Evolutionary conservation across 2,329 filamentous ascomycete species (phyloP), one percentile per base, ranked within the genome.

Genomic region (Chaetomium strumarium): DNA sequence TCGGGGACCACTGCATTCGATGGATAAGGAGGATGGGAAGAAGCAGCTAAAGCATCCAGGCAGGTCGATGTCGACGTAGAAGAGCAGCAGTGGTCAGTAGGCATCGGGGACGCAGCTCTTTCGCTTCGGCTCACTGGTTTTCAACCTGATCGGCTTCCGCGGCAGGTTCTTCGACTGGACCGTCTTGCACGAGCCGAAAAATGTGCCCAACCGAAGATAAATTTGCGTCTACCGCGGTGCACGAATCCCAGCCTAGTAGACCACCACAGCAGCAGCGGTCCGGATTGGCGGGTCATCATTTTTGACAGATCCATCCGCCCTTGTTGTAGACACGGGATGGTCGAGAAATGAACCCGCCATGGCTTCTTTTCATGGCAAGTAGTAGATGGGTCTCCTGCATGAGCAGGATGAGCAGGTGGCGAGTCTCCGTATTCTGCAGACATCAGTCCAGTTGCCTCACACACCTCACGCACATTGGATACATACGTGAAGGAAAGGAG

Each of bases 1-100:
- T 45, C 37, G 49, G 54, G 37, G 51, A 34, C 51, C 44, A 43
- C 31, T 31, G 49, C 31, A 38, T 42, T 46, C 49, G 49, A 49
- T 33, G n/a, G 19, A 34, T 40, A 43, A 31, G 30, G 38, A 24
- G 30, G 45, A 45, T 19, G 11, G 29, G 16, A n/a, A 20, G 31
- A 50, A n/a, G 24, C 24, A 24, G 24, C 24, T 24, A 24, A 24
- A 24, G 24, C 24, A 24, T 24, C 24, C 24, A 24, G 4, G 24
- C 7, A 24, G 24, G 4, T 24, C 24, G 24, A 24, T 7, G 7
- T 7, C 24, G 24, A 7, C 24, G 7, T 4, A 24, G 24, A 24
- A 24, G 24, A 24, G 24, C 24, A 24, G 7, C 24, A 24, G 24
- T 24, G 24, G 24, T 24, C 24, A 24, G 24, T n/a, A n/a, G n/a